Percentiles rank a stretch among this genome's conserved stretches.
phyloP scores from a whole-genome alignment of 345 rosid species.

The Eutrema heterophyllum region DNA sequence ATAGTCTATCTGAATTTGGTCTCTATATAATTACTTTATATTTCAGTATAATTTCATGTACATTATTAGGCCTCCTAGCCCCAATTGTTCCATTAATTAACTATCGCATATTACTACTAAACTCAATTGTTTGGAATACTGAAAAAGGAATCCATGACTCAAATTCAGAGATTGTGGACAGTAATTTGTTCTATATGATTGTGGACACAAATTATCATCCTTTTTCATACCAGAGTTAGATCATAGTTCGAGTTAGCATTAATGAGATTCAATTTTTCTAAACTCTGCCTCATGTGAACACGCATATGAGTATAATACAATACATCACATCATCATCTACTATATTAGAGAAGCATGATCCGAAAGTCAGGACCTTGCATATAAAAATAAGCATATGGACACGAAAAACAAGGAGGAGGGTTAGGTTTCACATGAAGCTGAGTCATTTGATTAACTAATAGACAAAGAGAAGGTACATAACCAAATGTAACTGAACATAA shows the following conservation, averaged over 20 bases:
- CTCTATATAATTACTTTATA: neutral
- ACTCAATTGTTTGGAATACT: neutral
- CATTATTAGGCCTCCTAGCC: neutral
- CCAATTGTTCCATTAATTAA: neutral
- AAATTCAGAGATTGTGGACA: neutral
- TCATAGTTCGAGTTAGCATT: neutral
- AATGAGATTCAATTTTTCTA: neutral
- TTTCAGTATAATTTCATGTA: neutral
- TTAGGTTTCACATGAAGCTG: conserved; percentile 21
- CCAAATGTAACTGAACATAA: conserved; percentile 19
- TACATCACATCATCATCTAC: conserved; percentile 10
- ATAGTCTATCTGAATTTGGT: neutral
- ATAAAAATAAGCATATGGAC: conserved; percentile 20
- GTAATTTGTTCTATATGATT: neutral
- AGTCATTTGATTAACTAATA: conserved; percentile 13
- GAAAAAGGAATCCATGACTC: neutral
- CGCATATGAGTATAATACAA: neutral
- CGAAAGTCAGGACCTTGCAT: conserved; percentile 12
- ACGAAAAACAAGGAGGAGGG: conserved; percentile 17
- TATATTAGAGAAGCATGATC: conserved; percentile 6
- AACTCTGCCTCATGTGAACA: neutral
- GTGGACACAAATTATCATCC: neutral
- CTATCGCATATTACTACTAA: neutral
- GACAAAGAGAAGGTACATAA: conserved; percentile 15
- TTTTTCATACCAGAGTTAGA: neutral